A percentile compares a stretch with the other conserved stretches of the same genome.
phyloP scores from a whole-genome alignment of 345 rosid species.

The Xanthoceras sorbifolium region DNA sequence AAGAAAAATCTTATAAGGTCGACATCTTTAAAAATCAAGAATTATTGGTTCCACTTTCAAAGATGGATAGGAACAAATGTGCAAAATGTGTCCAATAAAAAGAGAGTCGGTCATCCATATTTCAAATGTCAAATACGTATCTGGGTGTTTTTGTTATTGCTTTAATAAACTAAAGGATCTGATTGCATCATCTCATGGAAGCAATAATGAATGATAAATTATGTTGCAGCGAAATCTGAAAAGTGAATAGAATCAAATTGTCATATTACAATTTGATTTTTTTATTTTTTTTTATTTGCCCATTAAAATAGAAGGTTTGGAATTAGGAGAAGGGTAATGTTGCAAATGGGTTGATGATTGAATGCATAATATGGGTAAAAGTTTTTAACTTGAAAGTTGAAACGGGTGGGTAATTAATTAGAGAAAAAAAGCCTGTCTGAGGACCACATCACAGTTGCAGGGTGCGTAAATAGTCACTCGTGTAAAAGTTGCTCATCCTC shows the following conservation, averaged over 20 bases:
- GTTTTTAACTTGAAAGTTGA: no score
- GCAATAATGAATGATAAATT: neutral
- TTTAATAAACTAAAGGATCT: neutral
- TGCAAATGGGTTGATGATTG: no score
- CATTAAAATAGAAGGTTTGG: no score
- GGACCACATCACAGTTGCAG: neutral
- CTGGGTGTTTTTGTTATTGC: neutral
- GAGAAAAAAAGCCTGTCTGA: neutral
- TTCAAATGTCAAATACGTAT: constrained; percentile 10
- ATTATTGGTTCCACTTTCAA: constrained; percentile 16
- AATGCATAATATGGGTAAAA: neutral
- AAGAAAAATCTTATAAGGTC: neutral
- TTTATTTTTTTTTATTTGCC: no score
- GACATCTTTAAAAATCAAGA: neutral
- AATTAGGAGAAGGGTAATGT: no score
- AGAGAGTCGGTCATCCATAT: neutral
- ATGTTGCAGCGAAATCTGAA: neutral
- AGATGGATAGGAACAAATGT: constrained; percentile 1
- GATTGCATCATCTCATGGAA: constrained; percentile 1
- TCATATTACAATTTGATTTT: neutral
- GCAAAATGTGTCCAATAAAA: neutral
- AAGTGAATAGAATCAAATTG: neutral
- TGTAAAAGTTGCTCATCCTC: neutral
- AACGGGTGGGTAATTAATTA: neutral
- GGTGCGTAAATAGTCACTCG: neutral